Evolutionary conservation across 495 filamentous ascomycete species (phyloP), one percentile per base, ranked within the genome.

Genomic region (Penicillium odoratum): DNA sequence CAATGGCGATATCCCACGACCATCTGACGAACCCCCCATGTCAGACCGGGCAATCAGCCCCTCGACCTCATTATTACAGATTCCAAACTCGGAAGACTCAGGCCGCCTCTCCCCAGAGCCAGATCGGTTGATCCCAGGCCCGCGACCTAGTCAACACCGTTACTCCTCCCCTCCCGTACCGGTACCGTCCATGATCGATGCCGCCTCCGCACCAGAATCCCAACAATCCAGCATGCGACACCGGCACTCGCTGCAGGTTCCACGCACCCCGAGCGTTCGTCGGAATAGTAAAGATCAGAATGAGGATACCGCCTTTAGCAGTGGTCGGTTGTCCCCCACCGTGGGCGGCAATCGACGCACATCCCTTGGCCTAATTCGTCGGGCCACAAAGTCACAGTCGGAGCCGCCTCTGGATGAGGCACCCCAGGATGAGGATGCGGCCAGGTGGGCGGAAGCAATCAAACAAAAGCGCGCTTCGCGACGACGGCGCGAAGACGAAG

Each of bases 211-310:
- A 74, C 53, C 70, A 75, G 43, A 78, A n/a, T 69, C 77, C 11
- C 66, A 79, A 15, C 74, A 76, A 31, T 75, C 59, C 66, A 80
- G 59, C 74, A 46, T 91, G 53, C 87, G 88, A 66, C 91, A 98
- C 49, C 87, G 94, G 55, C 90, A 97, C 73, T 97, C 93, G 0
- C 73, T 98, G 29, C 92, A 98, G 69, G 91, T 98, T 2, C 94
- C 58, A 80, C 86, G 74, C 62, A 67, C 74, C 0, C 73, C 77
- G n/a, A 80, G 80, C 65, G 61, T 75, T 66, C 63, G 72, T 34
- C 78, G 83, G 48, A 78, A 71, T 51, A 85, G 84, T 48, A 75
- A 79, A 51, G 85, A 88, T 51, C 74, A 75, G 25, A 64, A 81
- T 8, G 85, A 88, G 46, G 89, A 94, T 56, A 79, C 77, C 26